Conservation (phyloP, 345 rosid species). For the Eucalyptus cloeziana region DNA sequence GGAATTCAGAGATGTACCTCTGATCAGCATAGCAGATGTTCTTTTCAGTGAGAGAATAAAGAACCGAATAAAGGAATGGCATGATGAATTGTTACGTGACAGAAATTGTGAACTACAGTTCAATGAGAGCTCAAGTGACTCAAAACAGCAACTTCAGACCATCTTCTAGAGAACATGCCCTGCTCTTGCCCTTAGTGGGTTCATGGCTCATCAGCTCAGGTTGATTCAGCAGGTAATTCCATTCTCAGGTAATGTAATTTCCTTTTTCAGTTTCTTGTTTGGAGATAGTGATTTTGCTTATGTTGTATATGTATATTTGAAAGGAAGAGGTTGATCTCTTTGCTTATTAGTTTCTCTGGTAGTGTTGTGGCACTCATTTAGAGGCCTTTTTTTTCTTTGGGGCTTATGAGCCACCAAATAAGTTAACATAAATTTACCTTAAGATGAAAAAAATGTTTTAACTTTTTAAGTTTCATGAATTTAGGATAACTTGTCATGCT, state of each 20-base stretch:
- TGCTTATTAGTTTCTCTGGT: not conserved
- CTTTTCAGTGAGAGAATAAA: slow-evolving; percentile 85
- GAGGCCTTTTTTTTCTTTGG: not conserved
- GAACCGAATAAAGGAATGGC: slow-evolving; percentile 53
- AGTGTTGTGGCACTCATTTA: not conserved
- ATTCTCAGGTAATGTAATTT: not conserved
- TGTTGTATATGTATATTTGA: not conserved
- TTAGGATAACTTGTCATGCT: not conserved
- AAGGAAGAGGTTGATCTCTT: not conserved
- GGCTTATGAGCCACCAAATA: not conserved
- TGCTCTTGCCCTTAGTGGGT: slow-evolving; percentile 51
- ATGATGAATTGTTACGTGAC: slow-evolving; percentile 25
- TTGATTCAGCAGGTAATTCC: slow-evolving; percentile 53
- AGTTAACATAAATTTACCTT: not conserved
- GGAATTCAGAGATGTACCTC: slow-evolving; percentile 20
- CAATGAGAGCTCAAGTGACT: not conserved
- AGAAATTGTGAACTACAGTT: slow-evolving; percentile 10
- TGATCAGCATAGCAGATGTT: slow-evolving; percentile 41
- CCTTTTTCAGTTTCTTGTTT: not conserved
- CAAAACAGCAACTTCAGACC: slow-evolving; percentile 32
- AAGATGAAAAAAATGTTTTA: not conserved
- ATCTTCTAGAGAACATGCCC: slow-evolving; percentile 66
- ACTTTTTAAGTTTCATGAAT: not conserved
- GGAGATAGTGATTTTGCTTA: not conserved
- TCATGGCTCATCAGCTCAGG: slow-evolving; percentile 73